Conservation (phyloP, 371 early-diverging fungal species). For the Capillidium rhysosporum region DNA sequence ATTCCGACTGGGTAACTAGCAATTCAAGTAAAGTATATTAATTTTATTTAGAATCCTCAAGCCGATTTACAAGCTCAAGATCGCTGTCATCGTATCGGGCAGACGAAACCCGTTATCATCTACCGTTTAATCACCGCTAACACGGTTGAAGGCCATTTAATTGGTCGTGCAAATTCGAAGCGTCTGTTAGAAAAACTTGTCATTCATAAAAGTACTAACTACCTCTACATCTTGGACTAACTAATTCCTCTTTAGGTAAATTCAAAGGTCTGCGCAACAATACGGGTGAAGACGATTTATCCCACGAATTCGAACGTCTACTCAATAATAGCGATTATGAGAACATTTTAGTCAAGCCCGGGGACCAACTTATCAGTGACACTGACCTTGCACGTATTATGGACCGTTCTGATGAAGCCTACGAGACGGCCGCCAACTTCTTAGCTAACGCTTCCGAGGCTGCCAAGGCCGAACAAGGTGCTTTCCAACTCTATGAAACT, state of each 20-base stretch:
- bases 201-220: constrained; percentile 37
- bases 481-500: not conserved
- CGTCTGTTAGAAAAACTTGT: constrained; percentile 77
- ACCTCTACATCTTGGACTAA: constrained; percentile 22
- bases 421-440: not conserved
- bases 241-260: constrained; percentile 16
- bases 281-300: constrained; percentile 47
- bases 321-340: constrained; percentile 11
- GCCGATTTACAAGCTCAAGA: constrained; percentile 96
- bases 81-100: constrained; percentile 92
- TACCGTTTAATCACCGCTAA: constrained; percentile 74
- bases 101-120: constrained; percentile 74
- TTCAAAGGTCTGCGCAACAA: constrained; percentile 19
- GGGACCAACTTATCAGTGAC: constrained; percentile 6
- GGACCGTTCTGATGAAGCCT: constrained; percentile 10
- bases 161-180: constrained; percentile 60
- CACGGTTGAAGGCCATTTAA: constrained; percentile 64
- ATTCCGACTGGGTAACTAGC: constrained; percentile 68
- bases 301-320: constrained; percentile 33
- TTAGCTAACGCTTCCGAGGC: not conserved
- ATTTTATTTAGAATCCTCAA: constrained; percentile 61
- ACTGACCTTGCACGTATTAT: constrained; percentile 5
- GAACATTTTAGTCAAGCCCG: not conserved
- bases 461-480: not conserved
- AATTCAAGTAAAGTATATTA: not conserved